phyloP scores from a whole-genome alignment of 176 grass and related monocot species.

The Oryza rufipogon region DNA sequence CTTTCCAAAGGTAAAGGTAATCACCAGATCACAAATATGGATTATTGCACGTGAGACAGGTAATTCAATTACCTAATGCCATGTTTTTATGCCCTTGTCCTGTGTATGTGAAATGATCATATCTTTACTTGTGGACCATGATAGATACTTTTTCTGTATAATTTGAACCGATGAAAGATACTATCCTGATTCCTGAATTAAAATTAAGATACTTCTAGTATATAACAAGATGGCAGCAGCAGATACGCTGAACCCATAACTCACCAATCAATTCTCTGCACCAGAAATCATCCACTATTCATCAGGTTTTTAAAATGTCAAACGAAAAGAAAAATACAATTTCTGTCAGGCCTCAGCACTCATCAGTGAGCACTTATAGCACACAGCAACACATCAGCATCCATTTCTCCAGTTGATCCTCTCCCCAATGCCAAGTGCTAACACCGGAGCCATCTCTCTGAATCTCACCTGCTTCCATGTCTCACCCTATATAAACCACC shows the following conservation, averaged over 20 bases:
- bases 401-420: background rate
- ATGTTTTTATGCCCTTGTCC: background rate
- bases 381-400: background rate
- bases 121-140: background rate
- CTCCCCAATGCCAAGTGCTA: background rate
- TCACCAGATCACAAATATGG: background rate
- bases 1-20: background rate
- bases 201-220: background rate
- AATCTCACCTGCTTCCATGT: background rate
- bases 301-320: background rate
- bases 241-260: background rate
- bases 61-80: background rate
- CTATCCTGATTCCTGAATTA: background rate
- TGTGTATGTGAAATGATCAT: background rate
- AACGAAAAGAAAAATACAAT: background rate
- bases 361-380: background rate
- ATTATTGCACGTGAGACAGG: background rate
- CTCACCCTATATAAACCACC: constrained; percentile 29
- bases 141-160: background rate
- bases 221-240: background rate
- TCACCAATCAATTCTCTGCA: constrained; percentile 3
- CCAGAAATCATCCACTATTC: background rate
- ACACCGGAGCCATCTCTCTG: background rate
- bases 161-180: background rate
- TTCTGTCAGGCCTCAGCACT: background rate